These are phyloP conservation scores for Gaultheria prostrata DNA, from an alignment of 148 eudicot species.

Conservation along the genomic window DNA sequence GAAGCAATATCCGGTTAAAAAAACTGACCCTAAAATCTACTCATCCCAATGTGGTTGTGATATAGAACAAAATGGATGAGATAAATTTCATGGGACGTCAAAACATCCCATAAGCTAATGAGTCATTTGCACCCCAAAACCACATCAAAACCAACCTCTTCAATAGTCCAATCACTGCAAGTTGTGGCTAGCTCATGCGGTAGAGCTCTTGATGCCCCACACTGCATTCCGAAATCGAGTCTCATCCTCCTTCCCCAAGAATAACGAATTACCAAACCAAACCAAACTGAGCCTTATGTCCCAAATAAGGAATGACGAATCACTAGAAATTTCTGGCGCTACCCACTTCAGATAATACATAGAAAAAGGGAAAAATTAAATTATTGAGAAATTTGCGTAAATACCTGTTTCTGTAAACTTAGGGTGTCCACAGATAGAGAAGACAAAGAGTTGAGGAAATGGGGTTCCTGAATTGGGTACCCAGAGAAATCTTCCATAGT, in stretches of 20 bases:
- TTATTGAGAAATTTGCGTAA: background rate
- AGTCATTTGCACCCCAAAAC: background rate
- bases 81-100: background rate
- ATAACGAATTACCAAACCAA: no score
- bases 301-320: no score
- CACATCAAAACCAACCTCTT: background rate
- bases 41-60: background rate
- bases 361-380: background rate
- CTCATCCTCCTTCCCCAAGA: no score
- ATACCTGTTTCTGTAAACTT: slow-evolving; percentile 59
- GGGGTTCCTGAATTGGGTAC: slow-evolving; percentile 49
- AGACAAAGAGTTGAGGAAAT: slow-evolving; percentile 33
- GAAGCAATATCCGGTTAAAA: background rate
- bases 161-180: background rate
- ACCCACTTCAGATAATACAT: slow-evolving; percentile 10
- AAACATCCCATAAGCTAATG: background rate
- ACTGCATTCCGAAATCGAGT: no score
- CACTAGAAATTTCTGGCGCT: background rate
- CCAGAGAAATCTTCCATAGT: slow-evolving; percentile 83
- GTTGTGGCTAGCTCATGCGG: no score
- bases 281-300: no score
- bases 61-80: background rate
- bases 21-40: background rate
- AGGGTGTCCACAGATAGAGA: slow-evolving; percentile 51
- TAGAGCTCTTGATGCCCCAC: no score